These are phyloP conservation scores for Penicillium malachiteum DNA, from an alignment of 495 filamentous ascomycete species.

Conservation along the genomic window DNA sequence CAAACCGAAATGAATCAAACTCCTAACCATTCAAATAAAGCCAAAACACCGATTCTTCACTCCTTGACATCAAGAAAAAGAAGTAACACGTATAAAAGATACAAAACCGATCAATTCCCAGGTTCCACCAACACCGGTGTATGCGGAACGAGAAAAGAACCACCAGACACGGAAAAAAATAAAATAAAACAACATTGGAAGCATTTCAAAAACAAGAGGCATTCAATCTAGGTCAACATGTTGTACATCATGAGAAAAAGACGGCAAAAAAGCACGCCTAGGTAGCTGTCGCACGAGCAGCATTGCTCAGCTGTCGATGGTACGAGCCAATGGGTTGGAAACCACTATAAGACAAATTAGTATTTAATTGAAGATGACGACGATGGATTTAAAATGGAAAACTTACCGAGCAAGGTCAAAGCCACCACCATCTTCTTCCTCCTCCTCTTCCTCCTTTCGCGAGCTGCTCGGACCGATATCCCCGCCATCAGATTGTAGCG, in stretches of 20 bases:
- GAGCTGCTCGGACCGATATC: constrained; percentile 15
- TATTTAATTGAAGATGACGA: not conserved
- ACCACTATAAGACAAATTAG: constrained; percentile 43
- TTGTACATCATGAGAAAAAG: constrained; percentile 20
- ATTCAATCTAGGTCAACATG: constrained; percentile 17
- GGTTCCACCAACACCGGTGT: constrained; percentile 23
- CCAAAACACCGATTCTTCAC: constrained; percentile 3
- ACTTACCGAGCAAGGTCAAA: constrained; percentile 68
- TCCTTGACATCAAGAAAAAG: not conserved
- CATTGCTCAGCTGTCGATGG: constrained; percentile 54
- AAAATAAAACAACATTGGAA: not conserved
- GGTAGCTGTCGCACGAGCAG: constrained; percentile 36
- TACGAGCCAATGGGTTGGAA: constrained; percentile 71
- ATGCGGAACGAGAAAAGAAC: constrained; percentile 20
- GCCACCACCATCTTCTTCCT: constrained; percentile 57
- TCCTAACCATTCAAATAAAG: not conserved
- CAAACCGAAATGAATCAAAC: not conserved
- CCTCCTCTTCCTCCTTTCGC: constrained; percentile 34
- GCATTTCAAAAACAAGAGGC: no score
- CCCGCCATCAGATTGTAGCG: constrained; percentile 27
- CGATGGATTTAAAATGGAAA: not conserved
- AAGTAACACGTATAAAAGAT: not conserved
- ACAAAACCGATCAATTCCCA: not conserved
- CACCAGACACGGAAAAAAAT: constrained; percentile 7
- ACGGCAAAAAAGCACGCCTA: constrained; percentile 2